phyloP scores from a whole-genome alignment of 2,329 filamentous ascomycete genomes.

The Aspergillus aculeatinus region DNA sequence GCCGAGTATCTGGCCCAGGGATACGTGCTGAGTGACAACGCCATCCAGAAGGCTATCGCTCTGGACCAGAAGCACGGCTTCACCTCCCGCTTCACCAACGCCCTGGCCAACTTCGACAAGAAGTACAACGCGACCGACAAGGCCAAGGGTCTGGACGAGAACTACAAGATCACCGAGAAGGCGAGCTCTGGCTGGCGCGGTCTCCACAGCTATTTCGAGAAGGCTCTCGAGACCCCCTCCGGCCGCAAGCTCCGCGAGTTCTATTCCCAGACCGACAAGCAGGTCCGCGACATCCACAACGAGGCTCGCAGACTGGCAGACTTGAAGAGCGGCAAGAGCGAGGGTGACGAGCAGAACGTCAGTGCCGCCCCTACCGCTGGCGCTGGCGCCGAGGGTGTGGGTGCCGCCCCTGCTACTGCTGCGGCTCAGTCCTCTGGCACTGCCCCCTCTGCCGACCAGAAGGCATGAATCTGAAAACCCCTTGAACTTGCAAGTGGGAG shows the following conservation, averaged over 20 bases:
- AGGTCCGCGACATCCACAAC: conserved; percentile 89
- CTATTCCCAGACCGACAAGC: conserved; percentile 79
- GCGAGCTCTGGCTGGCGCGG: conserved; percentile 67
- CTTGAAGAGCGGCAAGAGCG: conserved; percentile 65
- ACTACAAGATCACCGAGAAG: conserved; percentile 75
- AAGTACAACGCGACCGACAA: conserved; percentile 88
- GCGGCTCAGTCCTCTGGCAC: conserved; percentile 24
- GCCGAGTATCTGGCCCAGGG: conserved; percentile 97
- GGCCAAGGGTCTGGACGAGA: conserved; percentile 78
- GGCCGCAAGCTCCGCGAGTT: conserved; percentile 86
- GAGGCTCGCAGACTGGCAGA: conserved; percentile 88
- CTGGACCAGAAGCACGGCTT: conserved; percentile 90
- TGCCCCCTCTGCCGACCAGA: conserved; percentile 29
- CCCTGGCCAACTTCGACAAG: conserved; percentile 72
- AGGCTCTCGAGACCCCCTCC: conserved; percentile 81
- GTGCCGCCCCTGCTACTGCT: conserved; percentile 21
- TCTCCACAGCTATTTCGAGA: conserved; percentile 88
- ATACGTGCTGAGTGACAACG: conserved; percentile 75
- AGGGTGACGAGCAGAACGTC: conserved; percentile 34
- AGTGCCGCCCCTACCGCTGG: conserved; percentile 17
- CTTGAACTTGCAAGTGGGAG: no score
- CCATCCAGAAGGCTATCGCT: conserved; percentile 78
- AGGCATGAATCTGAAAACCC: conserved; percentile 21
- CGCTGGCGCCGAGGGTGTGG: conserved; percentile 16
- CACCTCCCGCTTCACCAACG: conserved; percentile 72